A percentile compares a stretch with the other conserved stretches of the same genome.
Conservation (phyloP, 495 filamentous ascomycete species). For the Trichoderma reesei region DNA sequence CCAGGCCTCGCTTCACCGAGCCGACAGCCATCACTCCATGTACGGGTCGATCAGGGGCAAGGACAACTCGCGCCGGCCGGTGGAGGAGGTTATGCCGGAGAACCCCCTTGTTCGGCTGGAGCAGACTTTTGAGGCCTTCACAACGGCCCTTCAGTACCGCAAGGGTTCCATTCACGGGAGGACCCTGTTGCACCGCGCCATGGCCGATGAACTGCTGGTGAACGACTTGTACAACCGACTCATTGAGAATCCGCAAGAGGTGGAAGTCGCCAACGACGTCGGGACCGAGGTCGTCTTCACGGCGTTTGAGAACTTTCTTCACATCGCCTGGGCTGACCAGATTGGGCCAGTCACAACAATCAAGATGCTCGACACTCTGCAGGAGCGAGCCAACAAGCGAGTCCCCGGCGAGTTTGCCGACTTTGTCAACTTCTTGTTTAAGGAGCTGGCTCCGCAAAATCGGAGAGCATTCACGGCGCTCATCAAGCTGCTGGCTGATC, state of each 20-base stretch:
- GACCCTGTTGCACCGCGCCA: slow-evolving; percentile 56
- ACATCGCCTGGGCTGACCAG: slow-evolving; percentile 76
- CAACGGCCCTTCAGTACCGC: slow-evolving; percentile 68
- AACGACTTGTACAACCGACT: slow-evolving; percentile 89
- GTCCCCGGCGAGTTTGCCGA: slow-evolving; percentile 76
- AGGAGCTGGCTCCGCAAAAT: slow-evolving; percentile 84
- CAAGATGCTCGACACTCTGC: slow-evolving; percentile 55
- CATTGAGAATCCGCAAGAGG: slow-evolving; percentile 67
- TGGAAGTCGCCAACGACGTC: slow-evolving; percentile 63
- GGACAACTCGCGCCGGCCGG: slow-evolving; percentile 35
- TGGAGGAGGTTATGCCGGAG: slow-evolving; percentile 37
- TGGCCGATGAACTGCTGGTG: slow-evolving; percentile 65
- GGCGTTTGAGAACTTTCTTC: slow-evolving; percentile 89
- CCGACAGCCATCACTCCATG: slow-evolving; percentile 36
- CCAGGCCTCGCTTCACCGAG: slow-evolving; percentile 24
- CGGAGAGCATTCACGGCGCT: slow-evolving; percentile 76
- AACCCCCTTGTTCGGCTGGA: slow-evolving; percentile 63
- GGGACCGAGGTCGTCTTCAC: slow-evolving; percentile 84
- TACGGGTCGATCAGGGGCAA: slow-evolving; percentile 34
- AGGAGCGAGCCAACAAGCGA: slow-evolving; percentile 61
- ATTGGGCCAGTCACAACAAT: slow-evolving; percentile 73
- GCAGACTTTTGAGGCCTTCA: slow-evolving; percentile 76
- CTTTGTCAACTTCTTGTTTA: slow-evolving; percentile 64
- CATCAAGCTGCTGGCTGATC: slow-evolving; percentile 75
- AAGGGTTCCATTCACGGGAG: slow-evolving; percentile 80